Evolutionary conservation across 768 basidiomycete species (phyloP).

Genomic region (Naganishia randhawae): DNA sequence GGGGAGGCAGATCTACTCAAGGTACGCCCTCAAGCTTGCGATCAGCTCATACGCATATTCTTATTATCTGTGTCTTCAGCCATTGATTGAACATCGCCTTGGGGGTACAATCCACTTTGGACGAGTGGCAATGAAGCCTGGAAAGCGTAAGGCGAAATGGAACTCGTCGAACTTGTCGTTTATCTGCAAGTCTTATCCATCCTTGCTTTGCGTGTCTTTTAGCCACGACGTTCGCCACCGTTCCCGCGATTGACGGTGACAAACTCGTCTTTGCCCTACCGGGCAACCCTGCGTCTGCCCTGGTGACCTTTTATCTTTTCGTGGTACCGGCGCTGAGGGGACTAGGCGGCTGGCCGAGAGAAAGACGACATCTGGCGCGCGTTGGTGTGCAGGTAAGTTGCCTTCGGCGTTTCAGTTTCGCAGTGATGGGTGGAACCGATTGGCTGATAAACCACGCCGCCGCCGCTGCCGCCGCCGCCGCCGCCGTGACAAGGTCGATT

Average conservation of each 20-base stretch:
- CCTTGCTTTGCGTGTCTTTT: too few relatives aligned
- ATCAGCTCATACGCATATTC: neutral
- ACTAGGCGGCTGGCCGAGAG: slow-evolving; percentile 65
- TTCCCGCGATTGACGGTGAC: slow-evolving; percentile 54
- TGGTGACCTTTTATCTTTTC: slow-evolving; percentile 80
- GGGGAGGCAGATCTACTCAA: slow-evolving; percentile 76
- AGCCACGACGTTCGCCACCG: slow-evolving; percentile 82
- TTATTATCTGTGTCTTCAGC: slow-evolving; percentile 51
- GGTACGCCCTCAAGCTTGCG: neutral
- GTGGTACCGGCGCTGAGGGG: slow-evolving; percentile 73
- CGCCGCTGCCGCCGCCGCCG: too few relatives aligned
- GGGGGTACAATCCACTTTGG: slow-evolving; percentile 78
- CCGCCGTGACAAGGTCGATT: slow-evolving; percentile 32
- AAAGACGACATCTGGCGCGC: slow-evolving; percentile 60
- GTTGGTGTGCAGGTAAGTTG: slow-evolving; percentile 60
- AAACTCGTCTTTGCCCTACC: slow-evolving; percentile 80
- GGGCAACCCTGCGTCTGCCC: slow-evolving; percentile 81
- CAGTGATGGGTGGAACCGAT: too few relatives aligned
- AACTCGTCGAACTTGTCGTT: too few relatives aligned
- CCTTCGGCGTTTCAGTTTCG: neutral
- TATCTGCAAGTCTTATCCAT: neutral
- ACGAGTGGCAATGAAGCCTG: slow-evolving; percentile 72
- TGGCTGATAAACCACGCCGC: too few relatives aligned
- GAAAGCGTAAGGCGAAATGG: slow-evolving; percentile 28
- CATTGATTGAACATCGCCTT: slow-evolving; percentile 75